Evolutionary conservation across 257 asterid species (phyloP).

Genomic region (Fraxinus anomala): DNA sequence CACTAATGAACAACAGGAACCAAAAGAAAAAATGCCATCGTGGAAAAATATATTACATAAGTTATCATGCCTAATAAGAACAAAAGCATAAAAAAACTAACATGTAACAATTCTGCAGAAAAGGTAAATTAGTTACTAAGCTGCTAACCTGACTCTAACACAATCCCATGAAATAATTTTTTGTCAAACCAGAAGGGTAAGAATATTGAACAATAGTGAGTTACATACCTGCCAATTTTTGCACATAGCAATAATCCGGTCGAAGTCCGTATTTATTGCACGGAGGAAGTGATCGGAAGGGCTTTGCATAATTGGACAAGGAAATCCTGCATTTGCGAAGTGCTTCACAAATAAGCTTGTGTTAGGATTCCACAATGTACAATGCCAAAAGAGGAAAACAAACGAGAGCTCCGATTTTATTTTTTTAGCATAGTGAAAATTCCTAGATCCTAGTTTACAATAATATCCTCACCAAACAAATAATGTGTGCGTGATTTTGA

Average conservation of each 20-base stretch:
- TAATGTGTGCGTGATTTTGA: neutral
- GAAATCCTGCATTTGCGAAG: conserved; percentile 99
- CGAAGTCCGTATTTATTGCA: conserved; percentile 95
- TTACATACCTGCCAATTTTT: conserved; percentile 95
- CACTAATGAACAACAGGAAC: neutral
- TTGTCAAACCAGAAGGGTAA: conserved; percentile 14
- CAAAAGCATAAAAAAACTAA: conserved; percentile 14
- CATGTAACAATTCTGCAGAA: conserved; percentile 17
- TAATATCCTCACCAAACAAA: conserved; percentile 9
- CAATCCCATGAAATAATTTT: conserved; percentile 10
- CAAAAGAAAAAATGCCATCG: neutral
- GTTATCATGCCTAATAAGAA: neutral
- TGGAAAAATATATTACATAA: neutral
- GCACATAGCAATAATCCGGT: conserved; percentile 97
- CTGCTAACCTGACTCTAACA: neutral
- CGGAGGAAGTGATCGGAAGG: conserved; percentile 99
- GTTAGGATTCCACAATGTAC: conserved; percentile 6
- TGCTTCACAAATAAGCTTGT: conserved; percentile 55
- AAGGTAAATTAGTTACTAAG: conserved; percentile 12
- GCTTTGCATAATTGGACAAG: conserved; percentile 99
- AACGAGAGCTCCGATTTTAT: neutral
- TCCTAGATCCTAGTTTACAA: conserved; percentile 6
- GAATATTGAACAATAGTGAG: conserved; percentile 2
- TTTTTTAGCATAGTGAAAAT: neutral
- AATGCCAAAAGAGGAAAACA: conserved; percentile 9